Evolutionary conservation across 768 basidiomycete genomes (phyloP).

Genomic region (Kwoniella sp.): DNA sequence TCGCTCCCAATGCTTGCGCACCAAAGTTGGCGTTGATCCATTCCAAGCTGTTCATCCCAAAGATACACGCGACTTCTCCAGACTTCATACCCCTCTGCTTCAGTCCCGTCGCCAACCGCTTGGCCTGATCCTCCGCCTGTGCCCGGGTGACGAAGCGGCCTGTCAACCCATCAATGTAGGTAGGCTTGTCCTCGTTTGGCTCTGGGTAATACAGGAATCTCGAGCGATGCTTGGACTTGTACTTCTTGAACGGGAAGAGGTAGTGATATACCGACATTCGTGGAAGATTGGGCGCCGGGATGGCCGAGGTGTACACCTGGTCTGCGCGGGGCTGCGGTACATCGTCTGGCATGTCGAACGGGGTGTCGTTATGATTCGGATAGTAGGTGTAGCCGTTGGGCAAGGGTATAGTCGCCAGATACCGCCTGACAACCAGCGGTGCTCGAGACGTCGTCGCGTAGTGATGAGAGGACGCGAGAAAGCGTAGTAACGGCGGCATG

Average conservation of each 20-base stretch:
- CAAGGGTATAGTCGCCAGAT: no score
- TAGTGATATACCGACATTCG: constrained; percentile 33
- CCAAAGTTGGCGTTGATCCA: constrained; percentile 55
- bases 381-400: constrained; percentile 27
- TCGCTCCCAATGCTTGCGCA: constrained; percentile 60
- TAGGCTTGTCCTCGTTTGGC: constrained; percentile 52
- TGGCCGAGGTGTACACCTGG: constrained; percentile 19
- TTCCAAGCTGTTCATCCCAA: constrained; percentile 57
- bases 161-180: constrained; percentile 65
- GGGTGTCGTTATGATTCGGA: constrained; percentile 26
- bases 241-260: constrained; percentile 28
- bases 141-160: constrained; percentile 59
- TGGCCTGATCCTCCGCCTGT: constrained; percentile 57
- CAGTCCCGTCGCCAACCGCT: constrained; percentile 62
- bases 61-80: constrained; percentile 63
- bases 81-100: constrained; percentile 52
- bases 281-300: constrained; percentile 23
- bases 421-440: no score
- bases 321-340: constrained; percentile 10
- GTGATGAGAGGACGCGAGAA: no score
- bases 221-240: constrained; percentile 11
- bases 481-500: no score
- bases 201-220: constrained; percentile 13
- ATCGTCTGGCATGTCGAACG: neutral
- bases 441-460: no score